A percentile compares a stretch with the other conserved stretches of the same genome.
These are phyloP conservation scores for Kazachstania africana DNA, from an alignment of 805 yeast species.

Conservation along the genomic window DNA sequence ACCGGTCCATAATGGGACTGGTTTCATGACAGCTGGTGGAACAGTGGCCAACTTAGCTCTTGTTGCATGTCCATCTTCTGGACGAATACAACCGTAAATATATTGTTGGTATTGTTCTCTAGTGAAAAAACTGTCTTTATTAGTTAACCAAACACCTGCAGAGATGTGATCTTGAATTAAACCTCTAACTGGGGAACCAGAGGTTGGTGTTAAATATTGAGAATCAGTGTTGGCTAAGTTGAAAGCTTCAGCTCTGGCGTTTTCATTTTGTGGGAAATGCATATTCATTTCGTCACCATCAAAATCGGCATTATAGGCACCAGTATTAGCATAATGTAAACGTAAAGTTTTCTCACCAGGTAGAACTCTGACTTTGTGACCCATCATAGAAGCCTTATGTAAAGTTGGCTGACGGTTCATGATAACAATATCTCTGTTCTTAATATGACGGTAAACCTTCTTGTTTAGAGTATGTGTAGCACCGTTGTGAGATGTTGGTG, in stretches of 20 bases:
- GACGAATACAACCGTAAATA: slow-evolving; percentile 85
- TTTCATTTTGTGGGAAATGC: slow-evolving; percentile 98
- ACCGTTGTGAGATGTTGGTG: slow-evolving; percentile 56
- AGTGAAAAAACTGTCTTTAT: slow-evolving; percentile 81
- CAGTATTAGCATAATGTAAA: slow-evolving; percentile 96
- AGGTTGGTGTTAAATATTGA: slow-evolving; percentile 95
- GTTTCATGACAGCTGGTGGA: slow-evolving; percentile 83
- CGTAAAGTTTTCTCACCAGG: slow-evolving; percentile 97
- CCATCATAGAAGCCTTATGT: slow-evolving; percentile 99
- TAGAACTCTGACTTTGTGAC: slow-evolving; percentile 90
- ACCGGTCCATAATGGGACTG: slow-evolving; percentile 93
- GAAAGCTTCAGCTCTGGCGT: slow-evolving; percentile 92
- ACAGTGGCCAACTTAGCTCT: slow-evolving; percentile 56
- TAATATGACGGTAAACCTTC: slow-evolving; percentile 89
- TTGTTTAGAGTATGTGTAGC: slow-evolving; percentile 62
- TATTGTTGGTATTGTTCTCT: slow-evolving; percentile 90
- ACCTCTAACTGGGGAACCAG: slow-evolving; percentile 97
- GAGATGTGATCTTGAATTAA: slow-evolving; percentile 97
- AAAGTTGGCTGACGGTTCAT: slow-evolving; percentile 99
- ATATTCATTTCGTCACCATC: slow-evolving; percentile 99
- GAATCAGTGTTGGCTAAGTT: slow-evolving; percentile 94
- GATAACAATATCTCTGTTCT: slow-evolving; percentile 86
- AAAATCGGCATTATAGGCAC: slow-evolving; percentile 97
- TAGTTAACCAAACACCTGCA: slow-evolving; percentile 98
- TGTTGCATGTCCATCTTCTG: slow-evolving; percentile 94